Evolutionary conservation across 73 alveolate species (phyloP).

Genomic region (Paramecium caudatum): DNA sequence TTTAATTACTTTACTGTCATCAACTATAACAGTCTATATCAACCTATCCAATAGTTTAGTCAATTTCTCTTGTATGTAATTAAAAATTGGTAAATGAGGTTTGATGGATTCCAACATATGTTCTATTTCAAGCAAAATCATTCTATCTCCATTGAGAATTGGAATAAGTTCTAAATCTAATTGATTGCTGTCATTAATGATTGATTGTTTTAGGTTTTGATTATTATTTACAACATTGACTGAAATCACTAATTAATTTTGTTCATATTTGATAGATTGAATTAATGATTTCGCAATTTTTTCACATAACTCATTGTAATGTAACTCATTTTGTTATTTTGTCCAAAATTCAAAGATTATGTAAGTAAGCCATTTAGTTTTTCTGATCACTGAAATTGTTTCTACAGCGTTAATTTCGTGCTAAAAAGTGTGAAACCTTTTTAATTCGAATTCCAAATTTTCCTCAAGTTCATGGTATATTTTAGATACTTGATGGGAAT

Average conservation of each 20-base stretch:
- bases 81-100: background rate
- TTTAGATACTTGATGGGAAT: background rate
- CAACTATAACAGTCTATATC: conserved; percentile 11
- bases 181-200: background rate
- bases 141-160: background rate
- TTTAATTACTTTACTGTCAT: conserved; percentile 2
- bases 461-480: conserved; percentile 17
- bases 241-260: conserved; percentile 3
- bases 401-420: background rate
- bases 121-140: background rate
- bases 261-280: background rate
- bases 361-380: conserved; percentile 18
- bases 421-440: background rate
- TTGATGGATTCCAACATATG: background rate
- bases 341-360: background rate
- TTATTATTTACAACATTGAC: background rate
- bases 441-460: conserved; percentile 34
- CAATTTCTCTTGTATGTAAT: conserved; percentile 6
- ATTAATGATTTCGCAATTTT: background rate
- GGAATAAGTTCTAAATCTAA: conserved; percentile 13
- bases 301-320: background rate
- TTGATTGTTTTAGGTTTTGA: background rate
- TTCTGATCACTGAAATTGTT: background rate
- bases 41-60: background rate
- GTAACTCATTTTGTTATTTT: background rate